These are phyloP conservation scores for Pseudogymnoascus destructans DNA, from an alignment of 2,329 filamentous ascomycete species.

Conservation along the genomic window DNA sequence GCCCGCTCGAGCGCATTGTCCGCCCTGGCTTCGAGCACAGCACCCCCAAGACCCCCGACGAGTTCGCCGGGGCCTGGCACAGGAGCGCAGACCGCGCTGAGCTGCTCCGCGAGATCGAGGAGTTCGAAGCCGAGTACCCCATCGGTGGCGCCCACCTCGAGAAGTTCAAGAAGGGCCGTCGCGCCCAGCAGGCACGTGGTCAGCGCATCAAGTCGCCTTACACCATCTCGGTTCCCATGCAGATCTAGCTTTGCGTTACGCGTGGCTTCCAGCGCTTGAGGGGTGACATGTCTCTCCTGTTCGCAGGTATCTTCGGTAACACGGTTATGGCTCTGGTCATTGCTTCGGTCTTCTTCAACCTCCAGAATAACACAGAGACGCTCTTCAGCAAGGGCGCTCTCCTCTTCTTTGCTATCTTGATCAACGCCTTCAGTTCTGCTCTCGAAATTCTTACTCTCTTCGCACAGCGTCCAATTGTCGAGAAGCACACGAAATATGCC, in stretches of 20 bases:
- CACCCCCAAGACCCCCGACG: conserved; percentile 39
- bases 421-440: conserved; percentile 50
- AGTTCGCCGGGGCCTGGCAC: conserved; percentile 40
- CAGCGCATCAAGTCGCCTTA: conserved; percentile 63
- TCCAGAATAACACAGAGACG: conserved; percentile 37
- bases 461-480: conserved; percentile 78
- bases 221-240: conserved; percentile 64
- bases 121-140: conserved; percentile 35
- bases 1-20: conserved; percentile 42
- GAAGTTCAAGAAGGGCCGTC: conserved; percentile 31
- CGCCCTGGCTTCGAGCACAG: conserved; percentile 43
- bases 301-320: conserved; percentile 31
- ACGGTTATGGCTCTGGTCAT: conserved; percentile 47
- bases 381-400: conserved; percentile 51
- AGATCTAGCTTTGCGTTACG: conserved; percentile 66
- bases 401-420: conserved; percentile 54
- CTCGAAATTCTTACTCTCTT: conserved; percentile 71
- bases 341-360: conserved; percentile 50
- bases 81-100: conserved; percentile 33
- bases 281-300: conserved; percentile 58
- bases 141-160: conserved; percentile 23
- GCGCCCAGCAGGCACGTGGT: conserved; percentile 17
- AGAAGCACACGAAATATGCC: conserved; percentile 78
- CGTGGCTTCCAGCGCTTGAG: conserved; percentile 66
- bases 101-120: conserved; percentile 35